A percentile compares a stretch with the other conserved stretches of the same genome.
Evolutionary conservation across 495 filamentous ascomycete genomes (phyloP).

Genomic region (Trichoderma asperelloides): DNA sequence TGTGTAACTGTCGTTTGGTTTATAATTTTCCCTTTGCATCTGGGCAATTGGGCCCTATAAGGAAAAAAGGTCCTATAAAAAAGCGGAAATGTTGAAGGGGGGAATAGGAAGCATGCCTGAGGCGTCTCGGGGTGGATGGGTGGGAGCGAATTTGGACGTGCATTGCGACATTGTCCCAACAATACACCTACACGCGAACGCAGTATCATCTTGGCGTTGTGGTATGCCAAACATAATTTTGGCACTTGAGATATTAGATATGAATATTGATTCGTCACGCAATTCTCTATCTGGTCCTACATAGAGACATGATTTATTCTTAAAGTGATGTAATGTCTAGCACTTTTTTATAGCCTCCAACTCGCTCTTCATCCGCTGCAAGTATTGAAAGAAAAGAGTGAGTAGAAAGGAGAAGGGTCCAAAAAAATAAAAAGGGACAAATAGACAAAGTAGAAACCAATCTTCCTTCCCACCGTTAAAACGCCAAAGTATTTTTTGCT

Average conservation of each 20-base stretch:
- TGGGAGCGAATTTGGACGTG: not conserved
- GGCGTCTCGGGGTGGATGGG: not conserved
- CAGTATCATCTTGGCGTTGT: slow-evolving; percentile 7
- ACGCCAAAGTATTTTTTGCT: not conserved
- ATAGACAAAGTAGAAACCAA: not conserved
- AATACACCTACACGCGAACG: slow-evolving; percentile 1
- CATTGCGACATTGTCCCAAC: not conserved
- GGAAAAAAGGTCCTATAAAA: not conserved
- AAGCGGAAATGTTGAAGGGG: not conserved
- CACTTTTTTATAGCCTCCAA: not conserved
- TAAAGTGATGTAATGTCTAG: not conserved
- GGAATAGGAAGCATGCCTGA: not conserved
- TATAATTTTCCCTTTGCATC: not conserved
- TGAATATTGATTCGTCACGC: slow-evolving; percentile 7
- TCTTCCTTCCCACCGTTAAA: not conserved
- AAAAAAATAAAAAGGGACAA: not conserved
- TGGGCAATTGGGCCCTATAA: not conserved
- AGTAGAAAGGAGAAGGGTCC: not conserved
- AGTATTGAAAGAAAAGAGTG: not conserved
- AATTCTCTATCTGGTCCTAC: not conserved
- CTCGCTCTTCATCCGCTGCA: not conserved
- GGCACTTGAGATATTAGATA: slow-evolving; percentile 8
- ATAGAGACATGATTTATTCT: not conserved
- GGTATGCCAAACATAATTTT: slow-evolving; percentile 2
- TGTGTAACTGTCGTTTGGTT: not conserved